Evolutionary conservation across 176 grass and related monocot species (phyloP), one percentile per base, ranked within the genome.

Genomic region (Musa itinerans): DNA sequence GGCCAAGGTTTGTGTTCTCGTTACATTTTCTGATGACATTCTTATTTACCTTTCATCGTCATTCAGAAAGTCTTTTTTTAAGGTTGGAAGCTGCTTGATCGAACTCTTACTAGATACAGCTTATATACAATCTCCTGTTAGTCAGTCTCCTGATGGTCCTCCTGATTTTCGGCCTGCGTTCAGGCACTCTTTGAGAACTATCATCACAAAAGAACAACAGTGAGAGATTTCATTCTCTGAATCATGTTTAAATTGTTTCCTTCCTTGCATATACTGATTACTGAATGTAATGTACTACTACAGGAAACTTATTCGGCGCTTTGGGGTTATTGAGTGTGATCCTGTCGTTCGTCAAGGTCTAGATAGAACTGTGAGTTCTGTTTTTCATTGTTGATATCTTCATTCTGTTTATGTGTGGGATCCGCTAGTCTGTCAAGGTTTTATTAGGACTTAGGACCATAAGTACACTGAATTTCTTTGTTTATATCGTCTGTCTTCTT

Each of bases 51-150:
- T 56, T 69, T 49, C 76, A 67, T 8, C 23, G 19, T 11, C n/a
- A 53, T 49, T 68, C 1, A 21, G 29, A 9, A 80, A 53, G 67
- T 67, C 2, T 53, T 82, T 75, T 81, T 26, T 78, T 21, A 87
- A 98, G 95, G 88, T 98, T 78, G 95, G 95, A 69, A 98, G 95
- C 82, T 86, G 95, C 71, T 87, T 98, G 79, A 89, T 98, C 80
- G 90, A 93, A 70, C 75, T 98, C 34, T 86, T 98, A 74, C 81
- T 93, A 73, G 90, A 93, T 20, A 91, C 90, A 48, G 95, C 95
- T 66, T 85, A 93, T 87, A 91, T 98, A 87, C 95, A 98, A 72
- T 86, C 95, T 77, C 90, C 90, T 61, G 84, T 74, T 86, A 90
- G 81, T 53, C 95, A 98, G 63, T 75, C 88, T 58, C 81, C 80